Evolutionary conservation across 192 early-diverging fungal species (phyloP).

Genomic region (Backusella macrospora): DNA sequence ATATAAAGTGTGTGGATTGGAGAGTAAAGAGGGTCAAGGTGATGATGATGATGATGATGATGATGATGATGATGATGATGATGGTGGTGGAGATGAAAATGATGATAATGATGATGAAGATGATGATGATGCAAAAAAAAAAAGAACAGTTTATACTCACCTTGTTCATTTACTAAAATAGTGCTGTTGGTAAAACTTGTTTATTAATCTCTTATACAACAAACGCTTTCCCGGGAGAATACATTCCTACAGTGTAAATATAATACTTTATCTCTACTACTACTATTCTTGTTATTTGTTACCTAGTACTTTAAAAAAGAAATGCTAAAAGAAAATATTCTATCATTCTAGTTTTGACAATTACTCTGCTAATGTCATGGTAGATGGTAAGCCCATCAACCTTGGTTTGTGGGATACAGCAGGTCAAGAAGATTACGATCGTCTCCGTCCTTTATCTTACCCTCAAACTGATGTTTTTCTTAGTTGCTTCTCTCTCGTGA

Average conservation of each 20-base stretch:
- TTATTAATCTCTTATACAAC: constrained; percentile 98
- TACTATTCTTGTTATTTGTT: too few species aligned
- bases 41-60: not conserved
- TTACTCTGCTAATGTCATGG: constrained; percentile 99
- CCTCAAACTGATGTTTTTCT: constrained; percentile 99
- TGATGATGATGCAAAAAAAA: too few species aligned
- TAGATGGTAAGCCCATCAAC: constrained; percentile 98
- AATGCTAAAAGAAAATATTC: not conserved
- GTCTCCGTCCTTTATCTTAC: constrained; percentile 95
- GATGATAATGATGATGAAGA: too few species aligned
- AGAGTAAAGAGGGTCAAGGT: not conserved
- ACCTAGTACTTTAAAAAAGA: not conserved
- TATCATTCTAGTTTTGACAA: constrained; percentile 82
- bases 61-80: not conserved
- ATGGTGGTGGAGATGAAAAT: too few species aligned
- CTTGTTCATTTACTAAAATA: constrained; percentile 34
- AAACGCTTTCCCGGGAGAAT: constrained; percentile 99
- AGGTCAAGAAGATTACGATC: constrained; percentile 99
- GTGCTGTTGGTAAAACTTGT: constrained; percentile 95
- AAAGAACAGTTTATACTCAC: not conserved
- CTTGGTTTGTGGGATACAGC: constrained; percentile 99
- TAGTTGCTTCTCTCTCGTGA: constrained; percentile 35
- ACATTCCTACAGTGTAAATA: constrained; percentile 98
- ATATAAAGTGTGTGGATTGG: not conserved
- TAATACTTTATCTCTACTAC: not conserved